These are phyloP conservation scores for Kodamaea leandrae DNA, from an alignment of 805 yeast species.

Conservation along the genomic window DNA sequence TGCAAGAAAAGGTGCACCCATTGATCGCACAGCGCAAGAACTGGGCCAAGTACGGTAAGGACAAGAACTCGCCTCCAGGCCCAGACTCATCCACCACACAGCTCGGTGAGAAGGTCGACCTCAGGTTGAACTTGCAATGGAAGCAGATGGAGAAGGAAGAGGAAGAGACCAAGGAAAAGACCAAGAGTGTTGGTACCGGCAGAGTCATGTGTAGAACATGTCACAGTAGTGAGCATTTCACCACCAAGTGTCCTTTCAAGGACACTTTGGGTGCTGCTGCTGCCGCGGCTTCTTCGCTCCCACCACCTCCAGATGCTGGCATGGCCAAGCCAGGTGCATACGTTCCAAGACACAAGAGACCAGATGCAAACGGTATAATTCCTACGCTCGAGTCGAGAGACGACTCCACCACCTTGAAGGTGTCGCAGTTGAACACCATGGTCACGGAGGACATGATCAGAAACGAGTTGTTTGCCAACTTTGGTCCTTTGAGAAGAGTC, in stretches of 20 bases:
- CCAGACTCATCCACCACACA: slow-evolving; percentile 88
- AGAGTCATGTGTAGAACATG: slow-evolving; percentile 73
- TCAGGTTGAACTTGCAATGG: slow-evolving; percentile 75
- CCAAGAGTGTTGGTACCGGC: slow-evolving; percentile 43
- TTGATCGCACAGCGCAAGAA: slow-evolving; percentile 81
- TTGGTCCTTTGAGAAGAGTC: slow-evolving; percentile 70
- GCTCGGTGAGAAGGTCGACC: slow-evolving; percentile 77
- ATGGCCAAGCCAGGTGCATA: slow-evolving; percentile 32
- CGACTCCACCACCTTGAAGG: slow-evolving; percentile 83
- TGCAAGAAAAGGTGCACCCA: slow-evolving; percentile 79
- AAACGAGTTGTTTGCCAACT: slow-evolving; percentile 63
- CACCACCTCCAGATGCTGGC: slow-evolving; percentile 25
- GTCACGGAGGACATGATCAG: slow-evolving; percentile 82
- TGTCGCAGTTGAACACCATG: slow-evolving; percentile 83
- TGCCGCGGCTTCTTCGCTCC: slow-evolving; percentile 41
- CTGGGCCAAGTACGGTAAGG: slow-evolving; percentile 88
- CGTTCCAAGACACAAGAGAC: slow-evolving; percentile 46
- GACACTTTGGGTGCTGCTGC: slow-evolving; percentile 66
- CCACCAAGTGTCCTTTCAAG: slow-evolving; percentile 93
- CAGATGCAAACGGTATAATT: slow-evolving; percentile 40
- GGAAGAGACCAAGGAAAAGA: slow-evolving; percentile 50
- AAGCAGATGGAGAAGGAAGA: slow-evolving; percentile 73
- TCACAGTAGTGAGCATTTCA: slow-evolving; percentile 84
- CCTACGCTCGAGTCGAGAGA: slow-evolving; percentile 56
- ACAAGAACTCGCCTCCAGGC: slow-evolving; percentile 68